These are phyloP conservation scores for Coniophora puteana DNA, from an alignment of 1,284 basidiomycete genomes.

Conservation along the genomic window DNA sequence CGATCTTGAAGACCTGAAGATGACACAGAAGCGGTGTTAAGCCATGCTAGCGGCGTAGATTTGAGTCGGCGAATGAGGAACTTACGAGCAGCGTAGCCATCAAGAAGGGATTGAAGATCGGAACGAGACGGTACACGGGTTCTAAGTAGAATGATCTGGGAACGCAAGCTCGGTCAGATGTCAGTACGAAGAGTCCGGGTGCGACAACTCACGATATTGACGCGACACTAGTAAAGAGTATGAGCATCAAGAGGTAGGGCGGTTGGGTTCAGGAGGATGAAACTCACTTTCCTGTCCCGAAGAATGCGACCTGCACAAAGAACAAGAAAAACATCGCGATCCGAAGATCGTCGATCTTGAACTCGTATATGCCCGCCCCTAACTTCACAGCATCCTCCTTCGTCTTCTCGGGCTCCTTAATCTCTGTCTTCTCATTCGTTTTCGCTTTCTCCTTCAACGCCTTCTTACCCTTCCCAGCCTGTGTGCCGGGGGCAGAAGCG, in stretches of 20 bases:
- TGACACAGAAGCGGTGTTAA: too few relatives aligned
- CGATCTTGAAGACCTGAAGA: slow-evolving; percentile 78
- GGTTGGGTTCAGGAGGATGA: not conserved
- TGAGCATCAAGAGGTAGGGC: slow-evolving; percentile 4
- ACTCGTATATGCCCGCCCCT: slow-evolving; percentile 38
- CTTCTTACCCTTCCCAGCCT: slow-evolving; percentile 1
- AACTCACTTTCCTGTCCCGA: slow-evolving; percentile 83
- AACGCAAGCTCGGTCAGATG: slow-evolving; percentile 9
- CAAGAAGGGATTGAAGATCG: slow-evolving; percentile 84
- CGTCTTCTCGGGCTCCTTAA: slow-evolving; percentile 8
- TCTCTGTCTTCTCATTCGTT: too few relatives aligned
- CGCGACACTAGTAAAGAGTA: slow-evolving; percentile 61
- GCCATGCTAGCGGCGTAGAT: slow-evolving; percentile 4
- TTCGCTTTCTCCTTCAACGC: not conserved
- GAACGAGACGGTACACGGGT: slow-evolving; percentile 86
- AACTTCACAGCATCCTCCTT: too few relatives aligned
- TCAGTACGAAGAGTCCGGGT: not conserved
- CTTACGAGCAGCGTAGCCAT: slow-evolving; percentile 73
- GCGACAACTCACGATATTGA: slow-evolving; percentile 67
- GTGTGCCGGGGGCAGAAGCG: not conserved
- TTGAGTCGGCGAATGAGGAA: slow-evolving; percentile 4
- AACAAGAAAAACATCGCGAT: slow-evolving; percentile 83
- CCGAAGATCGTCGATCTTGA: slow-evolving; percentile 62
- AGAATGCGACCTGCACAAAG: slow-evolving; percentile 87
- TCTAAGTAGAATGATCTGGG: slow-evolving; percentile 82